These are phyloP conservation scores for Cyberlindnera subsufficiens DNA, from an alignment of 805 yeast genomes.

Conservation along the genomic window DNA sequence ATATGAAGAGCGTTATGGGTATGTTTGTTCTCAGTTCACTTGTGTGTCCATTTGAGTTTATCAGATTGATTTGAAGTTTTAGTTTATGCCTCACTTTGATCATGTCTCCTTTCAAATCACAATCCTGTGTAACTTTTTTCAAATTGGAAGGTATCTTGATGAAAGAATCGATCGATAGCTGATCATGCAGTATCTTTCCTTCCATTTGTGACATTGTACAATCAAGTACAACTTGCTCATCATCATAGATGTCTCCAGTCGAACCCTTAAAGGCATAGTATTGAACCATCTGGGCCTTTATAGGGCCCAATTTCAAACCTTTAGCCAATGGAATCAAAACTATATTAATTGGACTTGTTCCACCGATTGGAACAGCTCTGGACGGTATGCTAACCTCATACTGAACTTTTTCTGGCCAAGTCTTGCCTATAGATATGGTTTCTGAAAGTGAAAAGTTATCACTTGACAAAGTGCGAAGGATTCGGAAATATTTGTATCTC, in stretches of 20 bases:
- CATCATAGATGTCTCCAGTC: slow-evolving; percentile 48
- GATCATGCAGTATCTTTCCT: slow-evolving; percentile 38
- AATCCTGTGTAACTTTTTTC: slow-evolving; percentile 75
- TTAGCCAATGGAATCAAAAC: slow-evolving; percentile 73
- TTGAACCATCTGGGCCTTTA: slow-evolving; percentile 64
- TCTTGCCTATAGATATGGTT: slow-evolving; percentile 84
- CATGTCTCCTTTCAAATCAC: slow-evolving; percentile 53
- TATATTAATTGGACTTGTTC: slow-evolving; percentile 61
- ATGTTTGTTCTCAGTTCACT: slow-evolving; percentile 84
- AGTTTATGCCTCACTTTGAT: slow-evolving; percentile 81
- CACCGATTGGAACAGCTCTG: slow-evolving; percentile 83
- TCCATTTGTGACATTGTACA: slow-evolving; percentile 38
- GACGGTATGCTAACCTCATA: slow-evolving; percentile 82
- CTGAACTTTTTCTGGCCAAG: slow-evolving; percentile 86
- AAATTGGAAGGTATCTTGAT: slow-evolving; percentile 66
- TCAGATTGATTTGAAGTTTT: slow-evolving; percentile 62
- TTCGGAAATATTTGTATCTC: slow-evolving; percentile 56
- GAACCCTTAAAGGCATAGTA: slow-evolving; percentile 52
- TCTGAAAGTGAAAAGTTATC: slow-evolving; percentile 71
- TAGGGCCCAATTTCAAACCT: slow-evolving; percentile 65
- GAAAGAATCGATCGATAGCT: slow-evolving; percentile 57
- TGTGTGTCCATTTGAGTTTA: slow-evolving; percentile 72
- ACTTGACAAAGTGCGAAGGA: slow-evolving; percentile 74
- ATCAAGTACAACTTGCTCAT: slow-evolving; percentile 57
- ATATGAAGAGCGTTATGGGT: slow-evolving; percentile 65